Evolutionary conservation across 805 yeast species (phyloP).

Genomic region (Candida loeiensis): DNA sequence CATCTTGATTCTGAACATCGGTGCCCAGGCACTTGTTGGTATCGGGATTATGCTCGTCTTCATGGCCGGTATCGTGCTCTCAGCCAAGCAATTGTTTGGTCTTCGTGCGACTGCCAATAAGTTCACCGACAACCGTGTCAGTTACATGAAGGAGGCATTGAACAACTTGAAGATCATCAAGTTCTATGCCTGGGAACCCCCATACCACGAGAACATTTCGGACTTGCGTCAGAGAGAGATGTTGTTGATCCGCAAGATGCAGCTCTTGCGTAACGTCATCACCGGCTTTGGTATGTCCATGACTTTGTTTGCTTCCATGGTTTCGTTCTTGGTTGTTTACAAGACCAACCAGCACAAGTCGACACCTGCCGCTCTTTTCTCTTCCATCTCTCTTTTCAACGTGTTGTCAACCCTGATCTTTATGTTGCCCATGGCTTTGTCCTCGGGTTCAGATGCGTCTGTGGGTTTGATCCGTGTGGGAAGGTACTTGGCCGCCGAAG

Average conservation of each 20-base stretch:
- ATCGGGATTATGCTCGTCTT: slow-evolving; percentile 18
- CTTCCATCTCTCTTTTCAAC: slow-evolving; percentile 68
- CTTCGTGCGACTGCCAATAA: slow-evolving; percentile 48
- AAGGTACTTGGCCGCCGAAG: slow-evolving; percentile 46
- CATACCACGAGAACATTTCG: slow-evolving; percentile 60
- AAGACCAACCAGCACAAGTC: slow-evolving; percentile 28
- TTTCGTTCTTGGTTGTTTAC: slow-evolving; percentile 42
- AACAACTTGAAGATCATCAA: slow-evolving; percentile 78
- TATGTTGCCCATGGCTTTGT: slow-evolving; percentile 67
- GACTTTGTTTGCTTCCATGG: slow-evolving; percentile 70
- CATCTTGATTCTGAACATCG: slow-evolving; percentile 22
- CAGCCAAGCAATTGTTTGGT: slow-evolving; percentile 50
- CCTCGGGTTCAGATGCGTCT: slow-evolving; percentile 65
- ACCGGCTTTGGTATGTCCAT: slow-evolving; percentile 65
- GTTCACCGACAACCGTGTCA: slow-evolving; percentile 74
- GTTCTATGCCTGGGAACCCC: slow-evolving; percentile 87
- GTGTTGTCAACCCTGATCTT: slow-evolving; percentile 59
- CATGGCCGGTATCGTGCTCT: slow-evolving; percentile 41
- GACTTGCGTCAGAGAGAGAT: slow-evolving; percentile 62
- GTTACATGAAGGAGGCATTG: slow-evolving; percentile 72
- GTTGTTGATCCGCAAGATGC: slow-evolving; percentile 57
- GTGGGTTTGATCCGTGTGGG: slow-evolving; percentile 60
- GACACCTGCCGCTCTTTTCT: slow-evolving; percentile 61
- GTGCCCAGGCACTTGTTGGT: slow-evolving; percentile 25
- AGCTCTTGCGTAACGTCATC: slow-evolving; percentile 57